Base-by-base conservation (phyloP, 371 early-diverging fungal species). In the Mucor lusitanicus region DNA sequence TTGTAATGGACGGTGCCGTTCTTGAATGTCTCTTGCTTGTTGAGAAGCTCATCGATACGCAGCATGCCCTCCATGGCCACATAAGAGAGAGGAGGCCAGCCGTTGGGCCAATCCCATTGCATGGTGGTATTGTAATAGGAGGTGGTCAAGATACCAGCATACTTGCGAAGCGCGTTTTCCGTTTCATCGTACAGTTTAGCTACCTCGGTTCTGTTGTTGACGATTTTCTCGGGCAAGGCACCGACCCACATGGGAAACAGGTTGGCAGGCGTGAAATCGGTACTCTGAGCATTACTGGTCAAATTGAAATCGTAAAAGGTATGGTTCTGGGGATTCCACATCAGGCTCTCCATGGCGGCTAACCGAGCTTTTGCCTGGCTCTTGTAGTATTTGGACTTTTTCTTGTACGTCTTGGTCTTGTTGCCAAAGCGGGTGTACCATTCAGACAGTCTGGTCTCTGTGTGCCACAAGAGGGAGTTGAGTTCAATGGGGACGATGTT, bases 101-200 rank as follows among this genome's bases (percentile, higher is more conserved):
- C 91, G 72, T 92, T 92, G 1, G 95, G 97, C 63, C 81, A 91
- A 69, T 95, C 97, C 97, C 97, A 96, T 77, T 96, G 95, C 70
- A 90, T 79, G 0, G 86, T 86, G 32, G 87, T 87, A 40, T 85
- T 71, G 40, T 79, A 59, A 27, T 79, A 65, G 64, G 92, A 87
- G 1, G 88, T 84, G 0, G 95, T 92, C 17, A 94, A 72, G 4
- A 92, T 90, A 48, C 93, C 94, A 7, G 82, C 82, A 59, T 73
- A 80, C 39, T 76, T 67, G 13, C 65, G 23, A 17, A 81, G 59
- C n/a, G 73, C 54, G 6, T 65, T 58, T 19, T 73, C 67, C 0
- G 82, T 68, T 17, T 72, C 63, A 44, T 75, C 76, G 59, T 82
- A 84, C 4, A 80, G 72, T 30, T 68, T 68, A 0, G 64, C 15